Evolutionary conservation across 306 rosid species (phyloP), one percentile per base, ranked within the genome.

Genomic region (Cajanus cajan): DNA sequence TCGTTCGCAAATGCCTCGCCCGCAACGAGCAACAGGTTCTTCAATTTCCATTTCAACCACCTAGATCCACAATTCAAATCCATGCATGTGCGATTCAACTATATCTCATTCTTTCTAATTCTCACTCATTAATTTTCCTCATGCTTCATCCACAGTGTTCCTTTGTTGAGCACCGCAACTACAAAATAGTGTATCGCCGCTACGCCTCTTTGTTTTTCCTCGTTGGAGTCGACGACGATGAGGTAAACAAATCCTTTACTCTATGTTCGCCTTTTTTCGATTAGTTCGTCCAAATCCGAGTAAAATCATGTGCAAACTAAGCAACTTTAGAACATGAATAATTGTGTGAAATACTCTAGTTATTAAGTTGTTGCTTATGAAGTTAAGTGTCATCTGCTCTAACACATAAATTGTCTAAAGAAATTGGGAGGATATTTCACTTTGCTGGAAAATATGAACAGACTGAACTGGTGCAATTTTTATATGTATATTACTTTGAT

Each of bases 121-220:
- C 24, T 68, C 43, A 65, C 85, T 90, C 68, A 59, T 84, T 11
- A 52, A 3, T 88, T 67, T 77, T 78, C 51, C 2, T 63, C 7
- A 15, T 86, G 72, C 65, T 15, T 66, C 5, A n/a, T 85, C 72
- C 63, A 64, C 92, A 93, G 98, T 95, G 99, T 87, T 95, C 98
- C 15, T 95, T 95, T 80, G 99, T 93, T 6, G 99, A 93, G 94
- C 98, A 95, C 83, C 90, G 99, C 77, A 95, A 93, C 85, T 95
- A 95, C 90, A 95, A 93, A 89, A 93, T 95, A 78, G 87, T 95
- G 2, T 95, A 93, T 85, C 87, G 99, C 67, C 98, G 98, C 80
- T 95, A 95, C 68, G 99, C 97, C 52, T 95, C 99, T 7, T 72
- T 95, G 77, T 95, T 95, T 84, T 95, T 95, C 86, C 89, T 95